Conservation (phyloP, 2,329 filamentous ascomycete genomes). For the Rhynchosporium graminicola region DNA sequence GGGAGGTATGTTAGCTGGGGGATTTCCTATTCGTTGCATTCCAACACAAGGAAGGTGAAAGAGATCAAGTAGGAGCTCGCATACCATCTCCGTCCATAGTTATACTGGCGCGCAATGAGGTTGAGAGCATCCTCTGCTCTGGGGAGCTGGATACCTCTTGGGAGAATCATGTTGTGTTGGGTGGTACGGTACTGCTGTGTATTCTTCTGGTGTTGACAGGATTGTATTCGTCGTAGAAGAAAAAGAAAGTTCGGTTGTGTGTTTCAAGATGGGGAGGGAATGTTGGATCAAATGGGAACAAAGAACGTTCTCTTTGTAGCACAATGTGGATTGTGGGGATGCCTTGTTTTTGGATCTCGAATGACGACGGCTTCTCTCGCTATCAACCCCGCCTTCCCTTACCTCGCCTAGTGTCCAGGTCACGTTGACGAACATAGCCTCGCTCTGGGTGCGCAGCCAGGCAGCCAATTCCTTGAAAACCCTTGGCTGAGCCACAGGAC, state of each 20-base stretch:
- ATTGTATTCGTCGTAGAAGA: neutral
- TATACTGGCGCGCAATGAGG: conserved; percentile 13
- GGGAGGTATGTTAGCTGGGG: neutral
- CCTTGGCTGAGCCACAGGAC: no score
- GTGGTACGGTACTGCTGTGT: neutral
- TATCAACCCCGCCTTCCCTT: no score
- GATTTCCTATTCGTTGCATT: neutral
- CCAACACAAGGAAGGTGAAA: neutral
- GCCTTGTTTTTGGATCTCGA: conserved; percentile 5
- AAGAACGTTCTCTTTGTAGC: neutral
- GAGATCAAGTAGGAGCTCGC: neutral
- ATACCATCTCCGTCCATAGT: conserved; percentile 9
- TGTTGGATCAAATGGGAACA: neutral
- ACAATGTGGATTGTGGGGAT: neutral
- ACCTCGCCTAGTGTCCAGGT: no score
- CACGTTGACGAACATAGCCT: no score
- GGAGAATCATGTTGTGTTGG: conserved; percentile 25
- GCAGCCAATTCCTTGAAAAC: no score
- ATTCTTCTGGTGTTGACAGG: neutral
- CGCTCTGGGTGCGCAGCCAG: no score
- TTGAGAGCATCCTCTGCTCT: conserved; percentile 41
- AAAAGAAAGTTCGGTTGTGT: neutral
- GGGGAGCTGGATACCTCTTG: conserved; percentile 37
- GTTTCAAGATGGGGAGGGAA: neutral
- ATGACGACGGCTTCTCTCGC: neutral